Conservation (phyloP, 2,329 filamentous ascomycete genomes). For the Phaeosphaeriaceae sp. region DNA sequence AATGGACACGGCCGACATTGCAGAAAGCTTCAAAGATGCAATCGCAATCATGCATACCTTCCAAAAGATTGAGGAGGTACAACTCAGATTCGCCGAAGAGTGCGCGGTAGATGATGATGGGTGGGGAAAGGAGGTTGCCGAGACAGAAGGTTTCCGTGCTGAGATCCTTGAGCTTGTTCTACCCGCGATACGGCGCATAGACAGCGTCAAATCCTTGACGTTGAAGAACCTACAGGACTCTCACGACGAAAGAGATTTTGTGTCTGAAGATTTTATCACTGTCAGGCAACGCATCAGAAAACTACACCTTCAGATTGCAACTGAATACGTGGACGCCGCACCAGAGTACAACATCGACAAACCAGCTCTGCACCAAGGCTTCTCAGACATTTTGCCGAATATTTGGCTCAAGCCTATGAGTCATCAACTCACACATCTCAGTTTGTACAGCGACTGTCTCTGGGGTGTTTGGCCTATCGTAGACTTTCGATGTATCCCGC, state of each 20-base stretch:
- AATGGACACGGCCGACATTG: slow-evolving; percentile 1
- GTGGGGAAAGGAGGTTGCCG: slow-evolving; percentile 6
- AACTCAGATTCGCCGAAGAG: slow-evolving; percentile 16
- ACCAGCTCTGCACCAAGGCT: slow-evolving; percentile 19
- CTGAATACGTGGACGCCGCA: slow-evolving; percentile 17
- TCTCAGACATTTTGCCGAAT: slow-evolving; percentile 18
- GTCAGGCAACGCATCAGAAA: slow-evolving; percentile 19
- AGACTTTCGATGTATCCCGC: slow-evolving; percentile 42
- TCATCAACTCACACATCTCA: slow-evolving; percentile 44
- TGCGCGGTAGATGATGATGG: slow-evolving; percentile 4
- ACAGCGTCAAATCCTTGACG: slow-evolving; percentile 15
- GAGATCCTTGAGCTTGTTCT: slow-evolving; percentile 12
- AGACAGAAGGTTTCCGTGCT: slow-evolving; percentile 13
- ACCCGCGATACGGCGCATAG: slow-evolving; percentile 1
- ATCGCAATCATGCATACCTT: slow-evolving; percentile 2
- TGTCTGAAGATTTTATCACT: slow-evolving; percentile 17
- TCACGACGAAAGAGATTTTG: slow-evolving; percentile 7
- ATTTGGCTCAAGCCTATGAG: slow-evolving; percentile 30
- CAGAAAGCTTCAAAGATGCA: slow-evolving; percentile 6
- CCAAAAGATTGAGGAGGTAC: slow-evolving; percentile 9
- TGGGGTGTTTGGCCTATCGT: slow-evolving; percentile 53
- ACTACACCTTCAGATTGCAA: slow-evolving; percentile 26
- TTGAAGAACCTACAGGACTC: slow-evolving; percentile 34
- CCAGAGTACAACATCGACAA: slow-evolving; percentile 19
- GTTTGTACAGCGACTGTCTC: slow-evolving; percentile 42